Percentiles rank a stretch among this genome's conserved stretches.
phyloP scores from a whole-genome alignment of 148 eudicot genomes.

The Polygonum maritimum region DNA sequence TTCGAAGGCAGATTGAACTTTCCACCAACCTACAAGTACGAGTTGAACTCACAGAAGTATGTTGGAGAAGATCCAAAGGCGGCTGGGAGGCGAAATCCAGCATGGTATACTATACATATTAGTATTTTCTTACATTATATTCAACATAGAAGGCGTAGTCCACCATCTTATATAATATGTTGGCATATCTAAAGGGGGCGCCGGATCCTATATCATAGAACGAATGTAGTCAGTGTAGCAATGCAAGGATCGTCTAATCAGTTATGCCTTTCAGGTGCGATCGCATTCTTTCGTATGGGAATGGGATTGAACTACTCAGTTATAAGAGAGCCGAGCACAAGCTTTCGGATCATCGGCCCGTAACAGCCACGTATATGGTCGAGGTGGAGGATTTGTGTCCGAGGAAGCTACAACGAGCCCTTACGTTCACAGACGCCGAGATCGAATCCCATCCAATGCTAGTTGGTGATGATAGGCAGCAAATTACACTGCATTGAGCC shows the following conservation, averaged over 20 bases:
- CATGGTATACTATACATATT: constrained; percentile 46
- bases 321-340: constrained; percentile 63
- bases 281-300: constrained; percentile 74
- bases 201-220: too few species aligned
- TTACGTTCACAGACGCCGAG: constrained; percentile 80
- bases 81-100: constrained; percentile 83
- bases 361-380: constrained; percentile 55
- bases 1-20: constrained; percentile 63
- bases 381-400: constrained; percentile 79
- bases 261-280: constrained; percentile 66
- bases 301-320: constrained; percentile 49
- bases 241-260: background rate
- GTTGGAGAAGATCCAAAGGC: constrained; percentile 71
- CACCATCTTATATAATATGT: too few species aligned
- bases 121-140: too few species aligned
- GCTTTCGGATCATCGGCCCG: constrained; percentile 93
- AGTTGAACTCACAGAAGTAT: constrained; percentile 61
- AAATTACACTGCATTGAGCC: constrained; percentile 22
- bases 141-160: too few species aligned
- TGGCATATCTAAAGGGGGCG: too few species aligned
- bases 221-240: too few species aligned
- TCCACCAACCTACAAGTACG: constrained; percentile 94
- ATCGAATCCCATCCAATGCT: constrained; percentile 44
- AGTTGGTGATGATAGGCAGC: constrained; percentile 20
- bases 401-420: constrained; percentile 73